These are phyloP conservation scores for Wallacemonas sp. DNA, from an alignment of 208 protist species.

Conservation along the genomic window DNA sequence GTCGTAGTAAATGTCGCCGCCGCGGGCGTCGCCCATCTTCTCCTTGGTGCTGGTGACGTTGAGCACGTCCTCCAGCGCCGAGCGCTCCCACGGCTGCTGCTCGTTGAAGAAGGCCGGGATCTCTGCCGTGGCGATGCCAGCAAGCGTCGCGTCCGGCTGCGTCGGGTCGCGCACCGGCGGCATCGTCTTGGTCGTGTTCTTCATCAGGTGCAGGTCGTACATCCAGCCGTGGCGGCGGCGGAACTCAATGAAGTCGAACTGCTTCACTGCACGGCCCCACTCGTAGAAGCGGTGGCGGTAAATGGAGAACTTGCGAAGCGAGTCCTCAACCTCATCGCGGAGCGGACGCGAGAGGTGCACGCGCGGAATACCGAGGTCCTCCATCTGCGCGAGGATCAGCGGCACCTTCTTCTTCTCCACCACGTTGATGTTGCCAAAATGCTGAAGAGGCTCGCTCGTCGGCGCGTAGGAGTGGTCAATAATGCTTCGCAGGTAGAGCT, in stretches of 20 bases:
- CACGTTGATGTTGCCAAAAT: slow-evolving; percentile 76
- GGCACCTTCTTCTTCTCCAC: slow-evolving; percentile 92
- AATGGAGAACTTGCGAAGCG: slow-evolving; percentile 81
- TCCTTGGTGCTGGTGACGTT: slow-evolving; percentile 52
- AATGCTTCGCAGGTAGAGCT: slow-evolving; percentile 88
- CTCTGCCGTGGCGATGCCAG: slow-evolving; percentile 52
- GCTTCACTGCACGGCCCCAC: slow-evolving; percentile 89
- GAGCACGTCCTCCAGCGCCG: slow-evolving; percentile 65
- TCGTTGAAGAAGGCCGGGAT: slow-evolving; percentile 82
- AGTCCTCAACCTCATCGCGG: slow-evolving; percentile 87
- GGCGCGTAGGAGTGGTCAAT: slow-evolving; percentile 87
- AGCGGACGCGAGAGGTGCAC: slow-evolving; percentile 79
- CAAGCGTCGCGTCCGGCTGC: slow-evolving; percentile 58
- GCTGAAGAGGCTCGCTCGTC: slow-evolving; percentile 63
- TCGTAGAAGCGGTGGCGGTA: slow-evolving; percentile 81
- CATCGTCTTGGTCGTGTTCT: slow-evolving; percentile 68
- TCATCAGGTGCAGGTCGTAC: slow-evolving; percentile 87
- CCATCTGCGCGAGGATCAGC: slow-evolving; percentile 79
- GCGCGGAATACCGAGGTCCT: slow-evolving; percentile 80
- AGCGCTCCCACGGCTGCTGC: slow-evolving; percentile 70
- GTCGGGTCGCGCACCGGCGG: slow-evolving; percentile 71
- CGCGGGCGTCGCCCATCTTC: slow-evolving; percentile 75
- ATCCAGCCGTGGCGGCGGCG: slow-evolving; percentile 87
- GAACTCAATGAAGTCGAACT: slow-evolving; percentile 92
- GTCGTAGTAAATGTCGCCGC: slow-evolving; percentile 86